phyloP scores from a whole-genome alignment of 2,329 filamentous ascomycete genomes.

The Aureobasidium sp. region DNA sequence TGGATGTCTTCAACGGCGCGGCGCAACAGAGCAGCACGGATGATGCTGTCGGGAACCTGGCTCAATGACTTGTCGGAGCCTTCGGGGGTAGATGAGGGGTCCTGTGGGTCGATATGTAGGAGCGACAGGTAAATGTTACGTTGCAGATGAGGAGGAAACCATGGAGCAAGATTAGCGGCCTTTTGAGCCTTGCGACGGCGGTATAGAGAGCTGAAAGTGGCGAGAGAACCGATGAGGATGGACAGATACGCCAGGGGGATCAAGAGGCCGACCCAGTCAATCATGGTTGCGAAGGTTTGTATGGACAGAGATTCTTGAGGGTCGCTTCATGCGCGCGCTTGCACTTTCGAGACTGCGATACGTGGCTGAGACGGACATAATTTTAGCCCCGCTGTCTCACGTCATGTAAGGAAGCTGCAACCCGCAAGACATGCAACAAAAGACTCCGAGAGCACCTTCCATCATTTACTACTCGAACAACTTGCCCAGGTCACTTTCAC shows the following conservation, averaged over 20 bases:
- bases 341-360: not conserved
- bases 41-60: slow-evolving; percentile 69
- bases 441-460: not conserved
- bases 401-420: slow-evolving; percentile 8
- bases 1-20: slow-evolving; percentile 89
- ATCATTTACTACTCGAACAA: not conserved
- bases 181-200: slow-evolving; percentile 77
- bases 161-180: slow-evolving; percentile 79
- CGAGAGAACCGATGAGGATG: slow-evolving; percentile 78
- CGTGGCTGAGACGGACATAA: not conserved
- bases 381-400: not conserved
- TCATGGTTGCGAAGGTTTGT: slow-evolving; percentile 33
- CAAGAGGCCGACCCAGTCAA: slow-evolving; percentile 75
- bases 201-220: slow-evolving; percentile 88
- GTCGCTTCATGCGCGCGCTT: not conserved
- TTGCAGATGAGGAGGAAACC: slow-evolving; percentile 86
- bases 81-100: slow-evolving; percentile 35
- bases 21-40: slow-evolving; percentile 80
- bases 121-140: slow-evolving; percentile 93
- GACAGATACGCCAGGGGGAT: slow-evolving; percentile 84
- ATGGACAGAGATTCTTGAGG: not conserved
- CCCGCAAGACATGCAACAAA: not conserved
- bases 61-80: slow-evolving; percentile 56
- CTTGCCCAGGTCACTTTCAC: not conserved
- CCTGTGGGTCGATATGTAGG: slow-evolving; percentile 62